Evolutionary conservation across 495 filamentous ascomycete species (phyloP), one percentile per base, ranked within the genome.

Genomic region (Chaetomium cochliodes): DNA sequence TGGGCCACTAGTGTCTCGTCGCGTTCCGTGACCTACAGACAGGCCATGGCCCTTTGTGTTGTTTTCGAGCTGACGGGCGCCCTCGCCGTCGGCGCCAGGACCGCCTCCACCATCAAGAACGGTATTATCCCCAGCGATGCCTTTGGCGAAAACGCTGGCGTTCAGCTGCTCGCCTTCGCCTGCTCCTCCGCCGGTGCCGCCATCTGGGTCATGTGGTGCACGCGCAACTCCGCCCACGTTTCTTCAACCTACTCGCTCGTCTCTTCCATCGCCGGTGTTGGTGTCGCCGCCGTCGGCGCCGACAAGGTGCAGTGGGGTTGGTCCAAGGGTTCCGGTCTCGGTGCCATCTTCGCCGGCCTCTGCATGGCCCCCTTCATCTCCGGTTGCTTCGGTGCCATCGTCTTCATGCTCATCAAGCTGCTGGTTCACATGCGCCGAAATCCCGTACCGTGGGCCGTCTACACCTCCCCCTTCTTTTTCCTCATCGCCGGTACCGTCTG

Each of bases 1-100:
- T 91, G 84, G 80, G 88, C 88, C 0, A 90, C 88, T 67, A 86
- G 81, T 64, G 88, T 90, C 49, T 87, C 86, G 30, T 90, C 88
- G 4, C 78, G 87, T 13, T 89, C 88, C 58, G 74, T 90, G 68
- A 81, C 86, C 15, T 82, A 87, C 67, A 61, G 79, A 42, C 86
- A 89, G 78, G 87, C 88, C 57, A 89, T 90, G 87, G 60, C 86
- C 26, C 74, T 87, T 44, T 86, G 82, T 13, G 83, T 83, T 54
- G 78, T 90, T 52, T 85, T 89, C 74, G 90, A 92, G 73, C 83
- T 89, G 62, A 74, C 81, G 20, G 88, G 88, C 46, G 84, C 88
- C 22, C 76, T 90, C 42, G 80, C 81, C 37, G 81, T 90, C 39
- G 87, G 88, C 41, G 74, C 82, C n/a, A 83, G 87, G 16, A 84